These are phyloP conservation scores for Hortiboletus campestris DNA, from an alignment of 768 basidiomycete genomes.

Conservation along the genomic window DNA sequence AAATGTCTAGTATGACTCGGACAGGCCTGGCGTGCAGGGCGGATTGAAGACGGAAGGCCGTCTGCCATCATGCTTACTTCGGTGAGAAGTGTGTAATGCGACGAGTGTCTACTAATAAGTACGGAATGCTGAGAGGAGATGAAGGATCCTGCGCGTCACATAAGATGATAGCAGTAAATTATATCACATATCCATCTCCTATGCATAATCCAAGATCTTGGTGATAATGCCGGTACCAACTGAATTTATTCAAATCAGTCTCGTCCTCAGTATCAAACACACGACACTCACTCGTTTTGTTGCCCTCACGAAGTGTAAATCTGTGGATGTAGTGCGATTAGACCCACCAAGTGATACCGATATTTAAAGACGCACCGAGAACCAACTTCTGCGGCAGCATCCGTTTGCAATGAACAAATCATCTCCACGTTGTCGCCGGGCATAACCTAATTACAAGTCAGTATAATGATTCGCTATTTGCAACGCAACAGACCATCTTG, in stretches of 20 bases:
- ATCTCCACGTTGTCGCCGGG: conserved; percentile 98
- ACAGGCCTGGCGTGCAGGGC: too few relatives aligned
- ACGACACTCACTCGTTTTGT: conserved; percentile 72
- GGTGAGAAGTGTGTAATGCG: neutral
- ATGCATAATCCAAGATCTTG: conserved; percentile 61
- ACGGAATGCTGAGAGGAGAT: conserved; percentile 25
- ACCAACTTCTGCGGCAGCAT: conserved; percentile 87
- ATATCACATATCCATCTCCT: conserved; percentile 8
- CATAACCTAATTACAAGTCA: conserved; percentile 62
- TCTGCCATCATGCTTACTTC: neutral
- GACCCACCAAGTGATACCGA: neutral
- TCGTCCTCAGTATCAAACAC: neutral
- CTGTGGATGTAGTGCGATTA: conserved; percentile 21
- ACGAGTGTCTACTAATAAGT: conserved; percentile 11
- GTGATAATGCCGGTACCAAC: conserved; percentile 95
- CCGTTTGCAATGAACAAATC: conserved; percentile 76
- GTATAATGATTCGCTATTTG: neutral
- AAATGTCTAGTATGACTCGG: neutral
- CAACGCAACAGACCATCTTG: conserved; percentile 65
- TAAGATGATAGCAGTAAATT: conserved; percentile 20
- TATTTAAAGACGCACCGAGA: conserved; percentile 50
- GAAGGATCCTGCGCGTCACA: conserved; percentile 13
- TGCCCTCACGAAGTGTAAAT: conserved; percentile 93
- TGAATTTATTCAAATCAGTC: conserved; percentile 29
- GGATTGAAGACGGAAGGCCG: neutral